A percentile compares a stretch with the other conserved stretches of the same genome.
phyloP scores from a whole-genome alignment of 2,329 filamentous ascomycete genomes.

The Penicillium sp. region DNA sequence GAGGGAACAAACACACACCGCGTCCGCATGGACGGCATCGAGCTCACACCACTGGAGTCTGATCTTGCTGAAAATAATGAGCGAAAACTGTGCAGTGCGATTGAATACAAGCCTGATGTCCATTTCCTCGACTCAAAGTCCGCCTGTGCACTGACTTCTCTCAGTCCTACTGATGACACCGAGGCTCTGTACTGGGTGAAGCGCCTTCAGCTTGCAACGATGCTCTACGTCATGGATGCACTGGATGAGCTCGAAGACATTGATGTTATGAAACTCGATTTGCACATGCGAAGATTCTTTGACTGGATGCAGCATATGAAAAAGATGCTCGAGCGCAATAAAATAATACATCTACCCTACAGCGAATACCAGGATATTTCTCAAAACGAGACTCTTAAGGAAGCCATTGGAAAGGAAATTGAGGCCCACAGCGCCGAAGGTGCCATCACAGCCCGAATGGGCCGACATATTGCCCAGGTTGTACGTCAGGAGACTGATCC shows the following conservation, averaged over 20 bases:
- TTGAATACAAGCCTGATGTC: slow-evolving; percentile 30
- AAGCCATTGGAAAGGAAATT: slow-evolving; percentile 22
- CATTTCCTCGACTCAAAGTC: slow-evolving; percentile 20
- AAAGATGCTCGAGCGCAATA: slow-evolving; percentile 16
- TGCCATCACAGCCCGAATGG: slow-evolving; percentile 31
- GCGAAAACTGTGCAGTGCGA: slow-evolving; percentile 23
- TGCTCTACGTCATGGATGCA: slow-evolving; percentile 31
- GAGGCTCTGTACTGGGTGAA: slow-evolving; percentile 21
- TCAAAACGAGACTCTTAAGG: slow-evolving; percentile 20
- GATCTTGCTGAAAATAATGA: slow-evolving; percentile 10
- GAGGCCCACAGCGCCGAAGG: slow-evolving; percentile 28
- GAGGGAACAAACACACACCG: slow-evolving; percentile 5
- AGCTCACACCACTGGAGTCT: slow-evolving; percentile 29
- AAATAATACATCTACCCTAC: slow-evolving; percentile 25
- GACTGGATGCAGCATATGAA: slow-evolving; percentile 29
- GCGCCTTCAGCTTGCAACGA: slow-evolving; percentile 29
- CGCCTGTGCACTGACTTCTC: slow-evolving; percentile 11
- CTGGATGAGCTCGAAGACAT: slow-evolving; percentile 18
- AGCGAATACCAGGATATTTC: slow-evolving; percentile 21
- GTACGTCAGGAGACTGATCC: slow-evolving; percentile 31
- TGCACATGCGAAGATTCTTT: slow-evolving; percentile 29
- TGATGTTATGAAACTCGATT: slow-evolving; percentile 18
- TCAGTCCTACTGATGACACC: slow-evolving; percentile 2
- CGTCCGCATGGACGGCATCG: slow-evolving; percentile 27
- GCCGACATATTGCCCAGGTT: slow-evolving; percentile 29